phyloP scores from a whole-genome alignment of 768 basidiomycete species.

The Collybia nuda region DNA sequence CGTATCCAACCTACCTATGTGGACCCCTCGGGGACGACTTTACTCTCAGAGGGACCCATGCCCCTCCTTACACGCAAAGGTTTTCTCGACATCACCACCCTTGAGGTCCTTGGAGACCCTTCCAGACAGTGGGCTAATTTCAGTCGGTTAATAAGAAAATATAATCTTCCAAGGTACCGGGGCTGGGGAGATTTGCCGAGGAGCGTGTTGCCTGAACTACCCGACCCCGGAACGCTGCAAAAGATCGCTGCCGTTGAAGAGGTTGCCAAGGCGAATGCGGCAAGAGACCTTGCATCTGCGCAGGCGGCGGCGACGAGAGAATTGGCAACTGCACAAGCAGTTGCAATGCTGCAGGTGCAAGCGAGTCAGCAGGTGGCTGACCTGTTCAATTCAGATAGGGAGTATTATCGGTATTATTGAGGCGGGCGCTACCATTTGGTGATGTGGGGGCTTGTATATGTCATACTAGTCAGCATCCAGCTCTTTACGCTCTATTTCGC shows the following conservation, averaged over 20 bases:
- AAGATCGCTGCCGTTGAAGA: slow-evolving; percentile 3
- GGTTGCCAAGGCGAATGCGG: slow-evolving; percentile 4
- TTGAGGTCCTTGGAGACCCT: slow-evolving; percentile 6
- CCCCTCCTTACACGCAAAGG: slow-evolving; percentile 13
- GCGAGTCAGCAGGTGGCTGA: slow-evolving; percentile 2
- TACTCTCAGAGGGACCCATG: slow-evolving; percentile 1
- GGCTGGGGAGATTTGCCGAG: slow-evolving; percentile 12
- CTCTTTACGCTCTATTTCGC: too few relatives aligned
- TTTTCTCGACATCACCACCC: slow-evolving; percentile 6
- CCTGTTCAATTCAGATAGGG: slow-evolving; percentile 1
- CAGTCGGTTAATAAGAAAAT: slow-evolving; percentile 6
- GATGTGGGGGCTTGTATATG: too few relatives aligned
- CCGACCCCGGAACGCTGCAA: slow-evolving; percentile 8
- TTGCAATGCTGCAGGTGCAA: slow-evolving; percentile 1
- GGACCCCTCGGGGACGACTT: not conserved
- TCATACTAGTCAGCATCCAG: too few relatives aligned
- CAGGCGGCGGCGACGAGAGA: not conserved
- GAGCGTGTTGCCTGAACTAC: slow-evolving; percentile 7
- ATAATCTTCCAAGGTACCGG: slow-evolving; percentile 10
- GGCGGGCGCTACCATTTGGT: too few relatives aligned
- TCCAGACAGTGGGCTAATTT: slow-evolving; percentile 5
- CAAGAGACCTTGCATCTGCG: slow-evolving; percentile 4
- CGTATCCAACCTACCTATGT: not conserved
- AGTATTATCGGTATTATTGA: slow-evolving; percentile 1
- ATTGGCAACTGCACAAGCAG: too few relatives aligned